Percentiles rank a stretch among this genome's conserved stretches.
Evolutionary conservation across 345 rosid species (phyloP).

Genomic region (Aurinia saxatilis): DNA sequence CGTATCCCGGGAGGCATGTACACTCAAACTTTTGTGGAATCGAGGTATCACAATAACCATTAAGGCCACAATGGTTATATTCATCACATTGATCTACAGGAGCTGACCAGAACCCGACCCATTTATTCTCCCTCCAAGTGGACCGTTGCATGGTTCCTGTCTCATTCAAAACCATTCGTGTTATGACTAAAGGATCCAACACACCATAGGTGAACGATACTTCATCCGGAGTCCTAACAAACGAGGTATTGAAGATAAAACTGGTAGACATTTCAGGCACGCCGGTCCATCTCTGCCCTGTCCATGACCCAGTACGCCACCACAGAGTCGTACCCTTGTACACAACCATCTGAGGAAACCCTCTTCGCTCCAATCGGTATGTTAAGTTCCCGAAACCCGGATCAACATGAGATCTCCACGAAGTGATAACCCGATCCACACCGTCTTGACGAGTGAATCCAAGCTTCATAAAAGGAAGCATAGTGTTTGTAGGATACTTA

Average conservation of each 20-base stretch:
- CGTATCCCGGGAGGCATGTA: constrained; percentile 56
- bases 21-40: constrained; percentile 33
- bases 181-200: constrained; percentile 26
- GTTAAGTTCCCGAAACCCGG: too few species aligned
- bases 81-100: constrained; percentile 62
- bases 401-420: too few species aligned
- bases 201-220: too few species aligned
- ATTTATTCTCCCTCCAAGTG: constrained; percentile 41
- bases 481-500: too few species aligned
- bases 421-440: too few species aligned
- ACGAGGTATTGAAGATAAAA: constrained; percentile 28
- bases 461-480: too few species aligned
- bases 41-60: constrained; percentile 34
- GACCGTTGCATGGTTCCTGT: constrained; percentile 37
- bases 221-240: constrained; percentile 30
- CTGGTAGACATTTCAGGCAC: constrained; percentile 46
- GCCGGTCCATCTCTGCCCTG: constrained; percentile 70
- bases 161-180: constrained; percentile 48
- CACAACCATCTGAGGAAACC: too few species aligned
- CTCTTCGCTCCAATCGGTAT: too few species aligned
- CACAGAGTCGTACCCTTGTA: constrained; percentile 19
- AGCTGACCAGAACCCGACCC: constrained; percentile 39
- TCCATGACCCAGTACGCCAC: too few species aligned
- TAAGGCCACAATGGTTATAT: constrained; percentile 45
- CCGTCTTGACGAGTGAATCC: too few species aligned